Percentiles rank a stretch among this genome's conserved stretches.
These are phyloP conservation scores for Fusarium tanahbumbuense DNA, from an alignment of 2,329 filamentous ascomycete species.

Conservation along the genomic window DNA sequence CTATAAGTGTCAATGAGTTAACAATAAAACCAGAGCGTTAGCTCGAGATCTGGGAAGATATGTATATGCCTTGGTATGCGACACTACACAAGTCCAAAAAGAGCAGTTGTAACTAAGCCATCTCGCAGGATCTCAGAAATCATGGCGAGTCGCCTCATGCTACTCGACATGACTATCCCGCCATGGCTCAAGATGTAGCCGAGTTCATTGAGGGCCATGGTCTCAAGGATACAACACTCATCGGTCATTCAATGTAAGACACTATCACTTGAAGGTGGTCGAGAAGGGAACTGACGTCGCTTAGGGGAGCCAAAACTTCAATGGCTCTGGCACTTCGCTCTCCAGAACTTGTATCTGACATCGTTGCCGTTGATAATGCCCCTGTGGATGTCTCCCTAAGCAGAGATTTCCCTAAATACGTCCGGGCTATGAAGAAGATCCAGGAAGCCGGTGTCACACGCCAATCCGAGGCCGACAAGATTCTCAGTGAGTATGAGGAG, in stretches of 20 bases:
- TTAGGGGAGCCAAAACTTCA: constrained; percentile 88
- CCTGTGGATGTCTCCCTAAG: constrained; percentile 83
- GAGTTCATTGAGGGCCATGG: constrained; percentile 79
- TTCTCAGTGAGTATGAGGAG: constrained; percentile 78
- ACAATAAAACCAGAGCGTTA: constrained; percentile 68
- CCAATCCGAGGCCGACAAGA: constrained; percentile 82
- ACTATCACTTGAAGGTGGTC: background rate
- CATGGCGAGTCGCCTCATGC: constrained; percentile 91
- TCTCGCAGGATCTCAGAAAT: constrained; percentile 82
- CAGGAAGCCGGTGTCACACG: constrained; percentile 74
- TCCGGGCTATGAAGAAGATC: constrained; percentile 85
- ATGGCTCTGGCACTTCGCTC: constrained; percentile 85
- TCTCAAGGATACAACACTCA: constrained; percentile 78
- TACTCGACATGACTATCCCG: constrained; percentile 78
- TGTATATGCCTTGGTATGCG: constrained; percentile 81
- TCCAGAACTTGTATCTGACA: constrained; percentile 73
- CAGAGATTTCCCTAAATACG: constrained; percentile 81
- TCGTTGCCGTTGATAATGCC: constrained; percentile 92
- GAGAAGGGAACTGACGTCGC: background rate
- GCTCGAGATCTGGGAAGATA: constrained; percentile 83
- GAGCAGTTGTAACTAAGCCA: constrained; percentile 26
- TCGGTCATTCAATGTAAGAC: constrained; percentile 90
- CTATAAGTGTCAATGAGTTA: background rate
- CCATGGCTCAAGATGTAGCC: constrained; percentile 86
- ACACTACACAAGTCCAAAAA: constrained; percentile 6